A percentile compares a stretch with the other conserved stretches of the same genome.
Conservation (phyloP, 1,139 yeast genomes). For the Candida dubliniensis region DNA sequence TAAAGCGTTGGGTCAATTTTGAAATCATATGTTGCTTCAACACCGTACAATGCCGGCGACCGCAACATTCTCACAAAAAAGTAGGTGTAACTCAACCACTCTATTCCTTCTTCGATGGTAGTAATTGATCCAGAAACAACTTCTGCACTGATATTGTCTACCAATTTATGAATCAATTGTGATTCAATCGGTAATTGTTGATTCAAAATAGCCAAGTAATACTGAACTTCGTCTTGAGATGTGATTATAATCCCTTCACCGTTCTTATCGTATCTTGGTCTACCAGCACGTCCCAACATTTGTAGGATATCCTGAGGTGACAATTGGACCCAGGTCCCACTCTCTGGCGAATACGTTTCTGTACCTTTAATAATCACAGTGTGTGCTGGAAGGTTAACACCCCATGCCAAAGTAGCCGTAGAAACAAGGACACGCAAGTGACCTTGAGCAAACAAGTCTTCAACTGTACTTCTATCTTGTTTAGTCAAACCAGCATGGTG, state of each 20-base stretch:
- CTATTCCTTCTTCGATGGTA: constrained; percentile 62
- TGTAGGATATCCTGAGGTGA: constrained; percentile 94
- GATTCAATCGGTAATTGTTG: constrained; percentile 94
- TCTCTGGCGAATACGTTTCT: constrained; percentile 87
- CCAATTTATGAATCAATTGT: constrained; percentile 68
- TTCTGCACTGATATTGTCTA: constrained; percentile 85
- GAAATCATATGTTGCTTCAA: constrained; percentile 60
- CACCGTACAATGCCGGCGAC: constrained; percentile 73
- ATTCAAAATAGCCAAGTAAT: constrained; percentile 82
- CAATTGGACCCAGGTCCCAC: constrained; percentile 83
- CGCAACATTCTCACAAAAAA: constrained; percentile 76
- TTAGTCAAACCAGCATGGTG: constrained; percentile 92
- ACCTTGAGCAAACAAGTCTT: constrained; percentile 87
- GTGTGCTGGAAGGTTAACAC: constrained; percentile 96
- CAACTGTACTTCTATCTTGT: constrained; percentile 74
- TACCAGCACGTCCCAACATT: constrained; percentile 96
- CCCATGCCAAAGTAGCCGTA: constrained; percentile 98
- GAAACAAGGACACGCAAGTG: constrained; percentile 79
- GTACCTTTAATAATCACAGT: constrained; percentile 96
- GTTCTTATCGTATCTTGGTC: constrained; percentile 88
- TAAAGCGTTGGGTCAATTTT: constrained; percentile 39
- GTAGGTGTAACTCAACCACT: constrained; percentile 82
- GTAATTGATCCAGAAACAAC: constrained; percentile 70
- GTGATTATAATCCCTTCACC: constrained; percentile 97
- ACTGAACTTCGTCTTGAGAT: constrained; percentile 79